Percentiles rank a stretch among this genome's conserved stretches.
Conservation (phyloP, 2,329 filamentous ascomycete genomes). For the Colletotrichum abscissum region DNA sequence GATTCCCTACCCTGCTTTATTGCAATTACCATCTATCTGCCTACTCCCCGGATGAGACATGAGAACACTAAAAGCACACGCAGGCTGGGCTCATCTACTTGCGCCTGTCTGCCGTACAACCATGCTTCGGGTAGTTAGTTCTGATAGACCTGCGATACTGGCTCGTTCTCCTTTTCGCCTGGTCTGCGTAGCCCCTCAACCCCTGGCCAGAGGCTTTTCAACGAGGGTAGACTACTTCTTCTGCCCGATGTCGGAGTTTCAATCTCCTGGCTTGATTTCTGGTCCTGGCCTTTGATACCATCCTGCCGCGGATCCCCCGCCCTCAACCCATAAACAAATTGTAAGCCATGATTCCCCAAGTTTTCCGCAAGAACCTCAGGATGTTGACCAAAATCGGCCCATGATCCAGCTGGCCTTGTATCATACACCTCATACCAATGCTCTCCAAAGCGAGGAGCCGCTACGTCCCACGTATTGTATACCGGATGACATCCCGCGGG, state of each 20-base stretch:
- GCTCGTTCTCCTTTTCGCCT: not conserved
- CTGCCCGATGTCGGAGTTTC: conserved; percentile 24
- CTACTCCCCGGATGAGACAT: not conserved
- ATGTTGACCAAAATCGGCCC: not conserved
- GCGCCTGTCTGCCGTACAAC: not conserved
- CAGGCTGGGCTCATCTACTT: not conserved
- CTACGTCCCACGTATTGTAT: not conserved
- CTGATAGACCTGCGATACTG: not conserved
- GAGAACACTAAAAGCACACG: not conserved
- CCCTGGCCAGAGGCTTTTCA: conserved; percentile 42
- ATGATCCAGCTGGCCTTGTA: not conserved
- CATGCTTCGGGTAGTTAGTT: not conserved
- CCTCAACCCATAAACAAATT: conserved; percentile 4
- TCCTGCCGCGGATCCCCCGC: not conserved
- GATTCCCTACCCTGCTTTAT: conserved; percentile 10
- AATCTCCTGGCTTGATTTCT: not conserved
- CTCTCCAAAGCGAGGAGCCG: not conserved
- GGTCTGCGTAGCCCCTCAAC: conserved; percentile 1
- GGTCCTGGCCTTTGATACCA: not conserved
- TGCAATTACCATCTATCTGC: not conserved
- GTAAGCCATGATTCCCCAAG: conserved; percentile 21
- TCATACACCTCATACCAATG: not conserved
- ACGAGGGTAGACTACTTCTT: conserved; percentile 47
- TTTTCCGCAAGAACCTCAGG: not conserved
- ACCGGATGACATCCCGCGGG: conserved; percentile 37